These are phyloP conservation scores for Annulohypoxylon stygium DNA, from an alignment of 495 filamentous ascomycete species.

Conservation along the genomic window DNA sequence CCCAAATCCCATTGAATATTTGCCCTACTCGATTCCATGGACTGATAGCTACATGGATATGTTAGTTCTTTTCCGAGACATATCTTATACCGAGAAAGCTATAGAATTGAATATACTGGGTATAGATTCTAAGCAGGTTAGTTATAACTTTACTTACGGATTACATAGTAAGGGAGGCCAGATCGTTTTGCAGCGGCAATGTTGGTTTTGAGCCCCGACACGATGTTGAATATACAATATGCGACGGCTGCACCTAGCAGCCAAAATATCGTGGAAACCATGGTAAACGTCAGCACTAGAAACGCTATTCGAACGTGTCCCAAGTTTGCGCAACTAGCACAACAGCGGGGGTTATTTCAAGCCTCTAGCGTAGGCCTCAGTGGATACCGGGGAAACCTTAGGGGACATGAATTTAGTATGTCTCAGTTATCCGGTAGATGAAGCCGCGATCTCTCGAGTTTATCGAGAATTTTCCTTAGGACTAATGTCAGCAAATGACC, in stretches of 20 bases:
- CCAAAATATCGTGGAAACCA: conserved; percentile 32
- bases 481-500: background rate
- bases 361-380: background rate
- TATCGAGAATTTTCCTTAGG: background rate
- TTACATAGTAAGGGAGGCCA: conserved; percentile 59
- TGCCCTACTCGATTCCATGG: conserved; percentile 65
- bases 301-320: background rate
- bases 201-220: conserved; percentile 54
- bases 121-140: conserved; percentile 13
- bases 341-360: background rate
- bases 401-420: background rate
- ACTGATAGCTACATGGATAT: conserved; percentile 50
- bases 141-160: conserved; percentile 59
- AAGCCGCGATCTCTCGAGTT: background rate
- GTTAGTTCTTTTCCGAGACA: conserved; percentile 8
- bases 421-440: conserved; percentile 3
- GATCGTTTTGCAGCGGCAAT: conserved; percentile 60
- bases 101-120: background rate
- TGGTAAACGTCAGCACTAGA: background rate
- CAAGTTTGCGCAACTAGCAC: conserved; percentile 14
- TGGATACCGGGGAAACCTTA: background rate
- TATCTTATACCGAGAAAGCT: background rate
- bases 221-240: conserved; percentile 42
- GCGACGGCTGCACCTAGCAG: conserved; percentile 32
- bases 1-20: conserved; percentile 59